Conservation (phyloP, 2,329 filamentous ascomycete species). For the Monosporascus sp. region DNA sequence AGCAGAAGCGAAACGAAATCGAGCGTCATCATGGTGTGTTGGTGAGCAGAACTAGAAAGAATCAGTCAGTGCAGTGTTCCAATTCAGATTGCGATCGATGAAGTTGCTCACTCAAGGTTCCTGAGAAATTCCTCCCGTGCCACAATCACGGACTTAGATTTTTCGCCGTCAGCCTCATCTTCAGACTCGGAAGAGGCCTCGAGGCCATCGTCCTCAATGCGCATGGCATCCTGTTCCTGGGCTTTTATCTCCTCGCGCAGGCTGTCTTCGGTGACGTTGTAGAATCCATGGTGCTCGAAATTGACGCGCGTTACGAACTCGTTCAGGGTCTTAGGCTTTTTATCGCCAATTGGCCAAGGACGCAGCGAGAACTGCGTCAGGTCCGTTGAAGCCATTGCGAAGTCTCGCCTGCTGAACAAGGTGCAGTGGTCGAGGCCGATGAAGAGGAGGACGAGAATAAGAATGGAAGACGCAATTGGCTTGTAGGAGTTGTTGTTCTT, state of each 20-base stretch:
- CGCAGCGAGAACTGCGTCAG: slow-evolving; percentile 51
- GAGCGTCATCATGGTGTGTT: slow-evolving; percentile 63
- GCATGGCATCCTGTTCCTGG: slow-evolving; percentile 34
- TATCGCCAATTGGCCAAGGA: slow-evolving; percentile 55
- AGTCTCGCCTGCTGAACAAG: not conserved
- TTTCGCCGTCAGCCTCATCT: slow-evolving; percentile 35
- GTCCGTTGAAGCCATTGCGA: slow-evolving; percentile 14
- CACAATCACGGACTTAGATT: slow-evolving; percentile 33
- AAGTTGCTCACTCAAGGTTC: slow-evolving; percentile 47
- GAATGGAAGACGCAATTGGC: not conserved
- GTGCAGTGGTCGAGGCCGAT: not conserved
- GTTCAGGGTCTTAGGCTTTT: slow-evolving; percentile 56
- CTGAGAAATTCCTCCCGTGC: slow-evolving; percentile 54
- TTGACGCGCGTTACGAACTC: slow-evolving; percentile 77
- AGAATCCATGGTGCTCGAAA: slow-evolving; percentile 73
- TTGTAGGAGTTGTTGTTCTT: not conserved
- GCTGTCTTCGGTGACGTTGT: slow-evolving; percentile 68
- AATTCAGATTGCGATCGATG: not conserved
- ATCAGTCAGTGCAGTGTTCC: slow-evolving; percentile 2
- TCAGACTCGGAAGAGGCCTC: slow-evolving; percentile 40
- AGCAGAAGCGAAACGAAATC: slow-evolving; percentile 80
- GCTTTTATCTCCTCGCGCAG: slow-evolving; percentile 62
- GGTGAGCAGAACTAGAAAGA: slow-evolving; percentile 40
- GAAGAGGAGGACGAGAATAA: not conserved
- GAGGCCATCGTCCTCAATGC: slow-evolving; percentile 36